A percentile compares a stretch with the other conserved stretches of the same genome.
phyloP scores from a whole-genome alignment of 2,329 filamentous ascomycete species.

The Curvularia eragrostidis region DNA sequence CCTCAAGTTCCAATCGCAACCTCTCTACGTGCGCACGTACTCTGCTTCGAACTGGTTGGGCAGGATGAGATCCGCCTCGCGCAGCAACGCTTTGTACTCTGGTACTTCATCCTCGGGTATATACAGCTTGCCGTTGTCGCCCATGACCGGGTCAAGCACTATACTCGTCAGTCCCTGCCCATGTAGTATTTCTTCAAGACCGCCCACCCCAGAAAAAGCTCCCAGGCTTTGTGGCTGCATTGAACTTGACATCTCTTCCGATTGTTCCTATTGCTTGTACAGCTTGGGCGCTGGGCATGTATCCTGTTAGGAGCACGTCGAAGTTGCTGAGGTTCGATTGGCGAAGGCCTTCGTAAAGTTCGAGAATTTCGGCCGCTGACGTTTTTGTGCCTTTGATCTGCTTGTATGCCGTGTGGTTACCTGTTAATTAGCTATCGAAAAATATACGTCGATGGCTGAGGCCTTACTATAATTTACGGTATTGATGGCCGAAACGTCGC shows the following conservation, averaged over 20 bases:
- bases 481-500: constrained; percentile 91
- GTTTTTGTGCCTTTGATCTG: constrained; percentile 86
- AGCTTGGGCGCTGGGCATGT: constrained; percentile 85
- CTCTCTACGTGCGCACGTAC: constrained; percentile 58
- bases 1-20: too few relatives aligned
- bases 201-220: constrained; percentile 85
- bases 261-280: constrained; percentile 86
- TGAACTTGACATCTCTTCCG: constrained; percentile 76
- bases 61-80: constrained; percentile 85
- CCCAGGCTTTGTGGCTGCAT: constrained; percentile 67
- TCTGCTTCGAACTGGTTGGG: constrained; percentile 98
- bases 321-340: constrained; percentile 87
- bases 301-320: constrained; percentile 93
- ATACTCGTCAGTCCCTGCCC: constrained; percentile 23
- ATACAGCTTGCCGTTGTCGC: constrained; percentile 90
- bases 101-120: constrained; percentile 91
- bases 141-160: constrained; percentile 98
- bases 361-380: constrained; percentile 79
- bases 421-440: constrained; percentile 55
- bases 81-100: constrained; percentile 81
- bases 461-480: constrained; percentile 94
- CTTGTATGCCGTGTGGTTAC: constrained; percentile 92
- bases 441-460: not conserved
- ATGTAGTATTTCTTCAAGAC: too few relatives aligned
- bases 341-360: constrained; percentile 83